Conservation (phyloP, 2,329 filamentous ascomycete species). For the Diaporthe vaccinii region DNA sequence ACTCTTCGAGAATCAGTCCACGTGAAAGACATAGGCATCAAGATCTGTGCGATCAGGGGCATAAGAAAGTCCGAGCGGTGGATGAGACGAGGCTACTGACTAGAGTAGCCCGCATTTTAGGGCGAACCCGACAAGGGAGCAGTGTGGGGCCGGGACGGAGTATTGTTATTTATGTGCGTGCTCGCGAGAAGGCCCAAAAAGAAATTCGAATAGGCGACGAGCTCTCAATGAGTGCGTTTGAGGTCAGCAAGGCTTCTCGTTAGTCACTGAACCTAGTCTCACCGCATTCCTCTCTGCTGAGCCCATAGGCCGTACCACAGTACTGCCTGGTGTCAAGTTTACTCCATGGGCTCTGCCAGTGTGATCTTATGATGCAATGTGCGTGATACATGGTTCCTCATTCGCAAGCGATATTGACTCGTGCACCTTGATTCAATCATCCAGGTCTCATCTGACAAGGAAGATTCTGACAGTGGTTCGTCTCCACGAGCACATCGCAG, state of each 20-base stretch:
- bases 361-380: neutral
- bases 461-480: neutral
- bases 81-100: slow-evolving; percentile 14
- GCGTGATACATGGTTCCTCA: too few species aligned
- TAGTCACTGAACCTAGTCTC: rapidly evolving
- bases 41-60: neutral
- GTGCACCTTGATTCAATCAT: neutral
- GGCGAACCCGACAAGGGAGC: neutral
- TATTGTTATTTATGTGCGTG: neutral
- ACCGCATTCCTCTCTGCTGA: neutral
- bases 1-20: neutral
- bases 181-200: neutral
- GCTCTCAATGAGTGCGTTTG: neutral
- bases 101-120: neutral
- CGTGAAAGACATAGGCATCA: neutral
- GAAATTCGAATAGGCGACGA: neutral
- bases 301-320: neutral
- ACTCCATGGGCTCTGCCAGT: neutral
- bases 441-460: neutral
- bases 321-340: neutral
- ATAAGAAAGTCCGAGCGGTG: neutral
- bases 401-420: neutral
- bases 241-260: neutral
- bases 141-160: neutral
- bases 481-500: neutral